Evolutionary conservation across 306 rosid species (phyloP).

Genomic region (Fagus crenata): DNA sequence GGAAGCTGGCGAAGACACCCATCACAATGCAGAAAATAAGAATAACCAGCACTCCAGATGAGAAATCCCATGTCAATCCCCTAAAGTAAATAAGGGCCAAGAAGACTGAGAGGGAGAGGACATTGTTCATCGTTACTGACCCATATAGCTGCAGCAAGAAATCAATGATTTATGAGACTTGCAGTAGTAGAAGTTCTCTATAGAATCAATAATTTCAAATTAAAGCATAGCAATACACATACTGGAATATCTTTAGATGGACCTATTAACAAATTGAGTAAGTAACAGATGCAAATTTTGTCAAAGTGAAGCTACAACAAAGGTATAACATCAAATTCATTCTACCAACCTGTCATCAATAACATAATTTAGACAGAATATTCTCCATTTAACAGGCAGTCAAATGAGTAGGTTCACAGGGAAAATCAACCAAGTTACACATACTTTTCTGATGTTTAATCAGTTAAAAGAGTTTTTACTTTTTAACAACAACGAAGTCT

Average conservation of each 20-base stretch:
- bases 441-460: not conserved
- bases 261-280: not conserved
- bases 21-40: constrained; percentile 65
- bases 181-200: not conserved
- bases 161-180: not conserved
- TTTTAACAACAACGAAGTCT: no score
- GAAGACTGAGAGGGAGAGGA: constrained; percentile 89
- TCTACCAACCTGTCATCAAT: not conserved
- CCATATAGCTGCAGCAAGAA: constrained; percentile 73
- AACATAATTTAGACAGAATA: not conserved
- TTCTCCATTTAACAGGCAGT: not conserved
- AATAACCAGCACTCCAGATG: constrained; percentile 84
- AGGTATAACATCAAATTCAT: not conserved
- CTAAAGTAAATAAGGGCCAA: constrained; percentile 77
- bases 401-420: not conserved
- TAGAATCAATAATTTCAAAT: not conserved
- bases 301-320: not conserved
- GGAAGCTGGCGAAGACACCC: constrained; percentile 82
- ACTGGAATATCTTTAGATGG: not conserved
- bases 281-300: no score
- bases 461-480: not conserved
- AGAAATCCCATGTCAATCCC: constrained; percentile 90
- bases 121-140: constrained; percentile 87
- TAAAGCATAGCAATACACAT: not conserved
- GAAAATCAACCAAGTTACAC: no score